Conservation (phyloP, 1,284 basidiomycete species). For the Trichosporon sp. region DNA sequence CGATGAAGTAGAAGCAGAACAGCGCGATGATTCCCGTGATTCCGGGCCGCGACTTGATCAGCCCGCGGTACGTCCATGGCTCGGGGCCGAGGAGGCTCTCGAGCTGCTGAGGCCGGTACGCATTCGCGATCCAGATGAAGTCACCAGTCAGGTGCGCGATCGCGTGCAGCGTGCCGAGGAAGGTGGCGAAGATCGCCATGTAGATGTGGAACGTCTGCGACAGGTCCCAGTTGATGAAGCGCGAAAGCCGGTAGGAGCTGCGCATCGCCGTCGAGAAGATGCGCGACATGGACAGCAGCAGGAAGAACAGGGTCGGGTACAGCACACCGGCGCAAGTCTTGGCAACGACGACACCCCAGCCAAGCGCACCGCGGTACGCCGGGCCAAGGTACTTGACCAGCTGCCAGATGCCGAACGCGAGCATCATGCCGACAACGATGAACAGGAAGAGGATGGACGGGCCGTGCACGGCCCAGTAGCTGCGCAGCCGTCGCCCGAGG, state of each 20-base stretch:
- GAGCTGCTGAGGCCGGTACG: slow-evolving; percentile 20
- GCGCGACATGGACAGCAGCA: slow-evolving; percentile 30
- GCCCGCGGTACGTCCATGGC: slow-evolving; percentile 20
- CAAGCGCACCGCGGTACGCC: slow-evolving; percentile 26
- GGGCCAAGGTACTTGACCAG: slow-evolving; percentile 28
- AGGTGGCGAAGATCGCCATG: slow-evolving; percentile 25
- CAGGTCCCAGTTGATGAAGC: slow-evolving; percentile 34
- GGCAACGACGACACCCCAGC: slow-evolving; percentile 34
- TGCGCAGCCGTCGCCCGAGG: slow-evolving; percentile 16
- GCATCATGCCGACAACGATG: slow-evolving; percentile 24
- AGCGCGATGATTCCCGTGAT: slow-evolving; percentile 26
- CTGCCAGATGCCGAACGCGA: slow-evolving; percentile 32
- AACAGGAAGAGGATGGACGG: slow-evolving; percentile 27
- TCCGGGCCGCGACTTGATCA: slow-evolving; percentile 22
- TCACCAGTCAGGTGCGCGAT: slow-evolving; percentile 29
- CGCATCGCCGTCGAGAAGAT: slow-evolving; percentile 30
- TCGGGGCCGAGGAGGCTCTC: slow-evolving; percentile 17
- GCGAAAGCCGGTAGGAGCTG: slow-evolving; percentile 23
- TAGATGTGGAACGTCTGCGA: slow-evolving; percentile 31
- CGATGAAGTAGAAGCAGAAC: slow-evolving; percentile 26
- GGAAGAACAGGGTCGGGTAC: slow-evolving; percentile 32
- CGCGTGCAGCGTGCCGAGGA: slow-evolving; percentile 29
- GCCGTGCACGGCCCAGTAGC: slow-evolving; percentile 30
- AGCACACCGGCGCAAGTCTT: slow-evolving; percentile 31
- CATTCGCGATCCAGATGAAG: slow-evolving; percentile 25